These are phyloP conservation scores for Botryotinia calthae DNA, from an alignment of 2,329 filamentous ascomycete genomes.

Conservation along the genomic window DNA sequence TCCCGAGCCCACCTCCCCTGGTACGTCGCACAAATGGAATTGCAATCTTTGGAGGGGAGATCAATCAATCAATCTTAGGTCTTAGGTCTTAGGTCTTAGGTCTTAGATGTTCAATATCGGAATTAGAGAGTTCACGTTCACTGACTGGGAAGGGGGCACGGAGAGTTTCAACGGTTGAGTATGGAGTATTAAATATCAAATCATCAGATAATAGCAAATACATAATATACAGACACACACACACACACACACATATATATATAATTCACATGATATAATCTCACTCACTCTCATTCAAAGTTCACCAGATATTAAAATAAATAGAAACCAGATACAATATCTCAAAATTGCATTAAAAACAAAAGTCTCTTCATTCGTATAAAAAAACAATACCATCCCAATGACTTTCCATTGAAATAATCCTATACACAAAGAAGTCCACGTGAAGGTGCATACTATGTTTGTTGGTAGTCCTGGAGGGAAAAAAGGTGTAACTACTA, in stretches of 20 bases:
- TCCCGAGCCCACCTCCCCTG: too few species aligned
- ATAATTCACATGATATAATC: neutral
- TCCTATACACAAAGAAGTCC: conserved; percentile 29
- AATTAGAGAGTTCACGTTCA: too few species aligned
- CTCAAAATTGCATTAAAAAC: conserved; percentile 7
- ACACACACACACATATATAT: neutral
- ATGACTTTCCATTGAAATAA: conserved; percentile 24
- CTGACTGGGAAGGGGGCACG: neutral
- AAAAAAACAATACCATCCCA: conserved; percentile 17
- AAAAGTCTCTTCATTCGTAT: conserved; percentile 11
- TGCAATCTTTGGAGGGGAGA: too few species aligned
- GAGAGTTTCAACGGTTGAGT: neutral
- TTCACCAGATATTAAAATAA: neutral
- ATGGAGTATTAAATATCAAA: neutral
- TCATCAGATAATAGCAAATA: neutral
- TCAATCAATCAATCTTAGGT: too few species aligned
- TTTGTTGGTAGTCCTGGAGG: neutral
- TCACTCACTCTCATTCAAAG: neutral
- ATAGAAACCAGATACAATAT: neutral
- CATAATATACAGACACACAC: neutral
- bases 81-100: too few species aligned
- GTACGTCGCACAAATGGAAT: too few species aligned
- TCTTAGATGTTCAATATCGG: too few species aligned
- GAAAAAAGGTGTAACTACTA: conserved; percentile 26
- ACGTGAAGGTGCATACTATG: neutral